A percentile compares a stretch with the other conserved stretches of the same genome.
These are phyloP conservation scores for Mikania micrantha DNA, from an alignment of 129 eudicot genomes.

Conservation along the genomic window DNA sequence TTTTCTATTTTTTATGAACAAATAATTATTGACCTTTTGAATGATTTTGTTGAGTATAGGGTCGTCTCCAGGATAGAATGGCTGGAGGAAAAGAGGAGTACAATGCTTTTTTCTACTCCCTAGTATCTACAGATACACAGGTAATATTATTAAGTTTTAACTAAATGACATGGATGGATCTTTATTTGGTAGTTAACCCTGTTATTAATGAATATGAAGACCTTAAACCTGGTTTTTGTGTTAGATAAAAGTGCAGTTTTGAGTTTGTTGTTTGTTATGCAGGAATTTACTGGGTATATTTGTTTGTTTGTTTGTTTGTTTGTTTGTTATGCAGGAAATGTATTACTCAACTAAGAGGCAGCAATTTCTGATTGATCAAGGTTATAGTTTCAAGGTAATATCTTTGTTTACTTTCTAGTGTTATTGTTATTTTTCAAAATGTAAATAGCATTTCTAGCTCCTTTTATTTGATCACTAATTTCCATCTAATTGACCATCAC, in stretches of 20 bases:
- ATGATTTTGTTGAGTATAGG: constrained; percentile 44
- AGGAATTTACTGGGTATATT: too few relatives aligned
- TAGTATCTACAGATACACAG: constrained; percentile 99
- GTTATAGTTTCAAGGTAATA: constrained; percentile 89
- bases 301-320: too few relatives aligned
- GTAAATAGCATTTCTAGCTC: not conserved
- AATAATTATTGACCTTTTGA: not conserved
- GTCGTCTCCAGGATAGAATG: constrained; percentile 86
- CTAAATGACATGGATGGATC: not conserved
- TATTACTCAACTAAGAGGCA: constrained; percentile 97
- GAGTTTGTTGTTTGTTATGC: not conserved
- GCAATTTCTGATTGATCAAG: constrained; percentile 95
- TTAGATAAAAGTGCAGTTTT: not conserved
- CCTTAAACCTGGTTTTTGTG: not conserved
- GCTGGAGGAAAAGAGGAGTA: constrained; percentile 99
- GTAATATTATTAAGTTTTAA: constrained; percentile 21
- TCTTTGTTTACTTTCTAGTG: not conserved
- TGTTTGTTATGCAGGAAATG: constrained; percentile 72
- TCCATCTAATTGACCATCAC: not conserved
- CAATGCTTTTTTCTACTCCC: constrained; percentile 94
- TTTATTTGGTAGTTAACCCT: not conserved
- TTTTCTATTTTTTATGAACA: not conserved
- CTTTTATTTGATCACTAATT: not conserved
- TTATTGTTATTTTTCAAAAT: not conserved
- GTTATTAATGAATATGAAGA: not conserved